Evolutionary conservation across 75 land plant species (phyloP).

Genomic region (Cryptomeria japonica): DNA sequence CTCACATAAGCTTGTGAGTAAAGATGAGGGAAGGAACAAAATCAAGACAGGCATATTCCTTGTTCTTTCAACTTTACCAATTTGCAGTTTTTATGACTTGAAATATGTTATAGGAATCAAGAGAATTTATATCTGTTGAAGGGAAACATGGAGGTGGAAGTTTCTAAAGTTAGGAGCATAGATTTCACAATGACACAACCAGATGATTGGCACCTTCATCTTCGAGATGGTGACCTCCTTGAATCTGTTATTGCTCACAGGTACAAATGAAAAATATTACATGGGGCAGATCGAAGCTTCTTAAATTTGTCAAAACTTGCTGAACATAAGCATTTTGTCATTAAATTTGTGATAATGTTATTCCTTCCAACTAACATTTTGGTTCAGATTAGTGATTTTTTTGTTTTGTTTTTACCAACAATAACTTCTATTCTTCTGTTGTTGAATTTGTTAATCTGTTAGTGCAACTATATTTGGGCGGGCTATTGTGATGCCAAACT

Average conservation of each 20-base stretch:
- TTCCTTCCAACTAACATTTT: too few species aligned
- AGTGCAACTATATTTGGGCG: slow-evolving; percentile 81
- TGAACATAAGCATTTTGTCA: background rate
- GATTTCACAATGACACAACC: slow-evolving; percentile 73
- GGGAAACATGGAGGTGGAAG: background rate
- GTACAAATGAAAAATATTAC: slow-evolving; percentile 22
- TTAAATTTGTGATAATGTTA: too few species aligned
- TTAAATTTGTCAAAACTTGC: background rate
- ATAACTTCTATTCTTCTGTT: background rate
- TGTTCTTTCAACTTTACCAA: background rate
- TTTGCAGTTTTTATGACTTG: background rate
- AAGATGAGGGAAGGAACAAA: background rate
- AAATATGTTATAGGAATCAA: background rate
- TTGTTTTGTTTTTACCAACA: background rate
- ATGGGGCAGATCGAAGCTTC: background rate
- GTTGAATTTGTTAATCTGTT: slow-evolving; percentile 14
- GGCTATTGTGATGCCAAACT: slow-evolving; percentile 94
- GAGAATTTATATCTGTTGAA: background rate
- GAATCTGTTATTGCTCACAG: slow-evolving; percentile 73
- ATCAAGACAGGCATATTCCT: background rate
- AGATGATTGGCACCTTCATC: slow-evolving; percentile 99
- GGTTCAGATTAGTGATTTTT: background rate
- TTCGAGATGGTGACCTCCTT: slow-evolving; percentile 87
- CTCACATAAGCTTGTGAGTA: background rate
- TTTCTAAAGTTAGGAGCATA: slow-evolving; percentile 20